Base-by-base conservation (phyloP, 768 basidiomycete species). In the Collybia mongolica region DNA sequence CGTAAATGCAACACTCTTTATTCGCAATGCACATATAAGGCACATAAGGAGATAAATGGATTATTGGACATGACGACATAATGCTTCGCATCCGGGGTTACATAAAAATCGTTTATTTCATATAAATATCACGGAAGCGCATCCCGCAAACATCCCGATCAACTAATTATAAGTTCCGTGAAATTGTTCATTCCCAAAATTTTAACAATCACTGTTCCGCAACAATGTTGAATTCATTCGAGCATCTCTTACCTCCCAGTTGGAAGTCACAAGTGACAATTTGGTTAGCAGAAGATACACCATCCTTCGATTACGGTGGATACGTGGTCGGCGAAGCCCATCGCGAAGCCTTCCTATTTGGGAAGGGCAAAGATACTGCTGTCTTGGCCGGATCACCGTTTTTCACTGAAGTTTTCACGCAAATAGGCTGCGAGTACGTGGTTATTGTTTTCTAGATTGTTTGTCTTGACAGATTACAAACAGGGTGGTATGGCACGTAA, bases 301-400 rank as follows among this genome's bases (percentile, higher is more conserved):
- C 96, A 1, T 94, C 92, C 1, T 97, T 98, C 58, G 96, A 99
- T 68, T 97, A 93, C 56, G 95, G 90, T 35, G 96, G 96, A 2
- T 96, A 89, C 62, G 93, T 98, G 42, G 96, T 99, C 7, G 96
- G 96, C 12, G 95, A 98, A 63, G 87, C 80, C 6, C 72, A 80
- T 32, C 84, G 93, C 37, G 86, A 90, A 64, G 97, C 97, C 6
- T 88, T 85, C 63, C 80, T 98, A 15, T 79, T 93, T 58, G 96
- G 94, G 43, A 98, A 99, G 72, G 93, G 92, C 52, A 82, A 83
- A 45, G 77, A 83, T 49, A 58, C 78, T 15, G 82, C 83, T 19
- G 86, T 98, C 22, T 80, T 99, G 6, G 97, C 97, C 9, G 97
- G 97, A 45, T 89, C 86, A 7, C 97, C 96, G 0, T 98, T 99